Evolutionary conservation across 2,329 filamentous ascomycete species (phyloP), one percentile per base, ranked within the genome.

Genomic region (Arthrobotrys sphaeroides): DNA sequence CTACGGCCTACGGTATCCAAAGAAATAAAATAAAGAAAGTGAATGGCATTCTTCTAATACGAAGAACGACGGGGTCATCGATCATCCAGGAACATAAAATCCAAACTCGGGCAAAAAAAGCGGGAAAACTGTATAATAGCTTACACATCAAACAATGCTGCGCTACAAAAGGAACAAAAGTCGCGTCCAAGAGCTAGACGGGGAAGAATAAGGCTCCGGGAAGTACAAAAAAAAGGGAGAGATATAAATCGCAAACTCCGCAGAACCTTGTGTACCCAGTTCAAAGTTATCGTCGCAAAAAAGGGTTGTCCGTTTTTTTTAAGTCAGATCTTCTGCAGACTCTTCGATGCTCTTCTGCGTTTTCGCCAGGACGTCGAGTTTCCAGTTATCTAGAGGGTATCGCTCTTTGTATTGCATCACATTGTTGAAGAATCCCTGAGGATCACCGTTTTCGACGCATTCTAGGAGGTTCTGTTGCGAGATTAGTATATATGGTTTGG

Each of bases 351-450:
- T 22, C 28, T 69, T 43, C 20, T 64, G 45, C 16, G 64, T 65
- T 33, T 65, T 43, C 2, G 18, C 49, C 12, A 75, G 64, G 5
- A 75, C 26, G 16, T 69, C 40, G 26, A 64, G 33, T 42, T 97
- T 97, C 94, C 94, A 98, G 85, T 94, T 95, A 82, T 97, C 94
- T 81, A 98, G 84, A 86, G 95, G 95, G 84, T 90, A 95, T 84
- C 97, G 86, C 84, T 96, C 92, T 82, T 97, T 93, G 81, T 89
- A 98, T 82, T 94, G 90, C 85, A 91, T 96, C 77, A 95, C 84
- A 82, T 94, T 93, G 81, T 96, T 92, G 20, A 90, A 88, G 80
- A 96, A 98, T 76, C 87, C 86, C 80, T 97, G 93, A 82, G 91
- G 90, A 80, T 96, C 92, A 67, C 90, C 90, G 31, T 88, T 87